Evolutionary conservation across 2,329 filamentous ascomycete species (phyloP), one percentile per base, ranked within the genome.

Genomic region (Fonsecaea multimorphosa): DNA sequence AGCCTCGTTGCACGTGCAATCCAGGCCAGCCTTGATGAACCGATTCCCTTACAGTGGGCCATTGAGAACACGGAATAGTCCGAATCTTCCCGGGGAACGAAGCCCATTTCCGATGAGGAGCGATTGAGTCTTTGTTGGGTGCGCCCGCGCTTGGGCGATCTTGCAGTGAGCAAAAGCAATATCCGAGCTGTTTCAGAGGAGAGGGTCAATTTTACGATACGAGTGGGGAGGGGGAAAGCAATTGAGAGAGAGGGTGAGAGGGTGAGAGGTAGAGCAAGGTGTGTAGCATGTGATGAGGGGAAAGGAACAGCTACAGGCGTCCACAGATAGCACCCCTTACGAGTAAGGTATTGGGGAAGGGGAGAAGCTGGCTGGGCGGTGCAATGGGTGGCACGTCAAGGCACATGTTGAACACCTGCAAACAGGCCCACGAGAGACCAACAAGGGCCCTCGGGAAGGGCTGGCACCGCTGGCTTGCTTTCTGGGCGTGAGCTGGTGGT

Each of bases 61-160:
- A 40, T 19, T 22, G 34, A 34, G 34, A 31, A 29, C n/a, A 9
- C 44, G 51, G 27, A 46, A 38, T n/a, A 29, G 40, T 55, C 58
- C 58, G 58, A 61, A 9, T 61, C 58, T 55, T 61, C 24, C 58
- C 58, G 49, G 24, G 22, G 49, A 14, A 12, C 16, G 19, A 27
- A 1, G 34, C 58, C 49, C 44, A n/a, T 40, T 49, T 54, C 46
- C 58, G 58, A 54, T 53, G 49, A 40, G 3, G 58, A 38, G 34
- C 19, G n/a, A 6, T 29, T 6, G 38, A 24, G 51, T 22, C 31
- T n/a, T 52, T 9, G 58, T 61, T 61, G 49, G 16, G 44, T 34
- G 16, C 11, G 19, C 19, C 22, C 36, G 29, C 38, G 38, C 49
- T 19, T 49, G 24, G 44, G 51, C 51, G 16, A 11, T 8, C 16